Percentiles rank a stretch among this genome's conserved stretches.
Evolutionary conservation across 371 early-diverging fungal genomes (phyloP).

Genomic region (Mucor indicus): DNA sequence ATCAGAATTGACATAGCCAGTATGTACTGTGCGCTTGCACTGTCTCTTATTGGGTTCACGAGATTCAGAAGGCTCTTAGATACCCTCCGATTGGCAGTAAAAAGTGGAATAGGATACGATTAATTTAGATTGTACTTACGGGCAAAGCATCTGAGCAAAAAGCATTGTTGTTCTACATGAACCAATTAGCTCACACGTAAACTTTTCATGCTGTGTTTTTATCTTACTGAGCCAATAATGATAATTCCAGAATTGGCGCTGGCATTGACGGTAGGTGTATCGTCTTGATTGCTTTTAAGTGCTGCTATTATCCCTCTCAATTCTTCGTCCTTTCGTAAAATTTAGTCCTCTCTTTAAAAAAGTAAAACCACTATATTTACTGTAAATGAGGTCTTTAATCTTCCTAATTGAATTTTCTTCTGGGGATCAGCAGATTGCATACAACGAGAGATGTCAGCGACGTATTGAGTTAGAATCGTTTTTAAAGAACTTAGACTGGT

Average conservation of each 20-base stretch:
- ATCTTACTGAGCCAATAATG: conserved; percentile 7
- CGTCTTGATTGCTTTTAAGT: conserved; percentile 7
- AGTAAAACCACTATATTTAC: conserved; percentile 1
- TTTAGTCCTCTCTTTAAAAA: conserved; percentile 3
- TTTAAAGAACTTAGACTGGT: conserved; percentile 1
- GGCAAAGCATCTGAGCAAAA: conserved; percentile 4
- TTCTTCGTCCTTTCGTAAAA: conserved; percentile 5
- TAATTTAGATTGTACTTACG: conserved; percentile 6
- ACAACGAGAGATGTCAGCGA: conserved; percentile 1
- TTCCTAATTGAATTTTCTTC: conserved; percentile 1
- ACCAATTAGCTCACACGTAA: conserved; percentile 7
- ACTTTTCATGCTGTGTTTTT: conserved; percentile 8
- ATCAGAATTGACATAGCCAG: conserved; percentile 1
- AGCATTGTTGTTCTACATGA: conserved; percentile 5
- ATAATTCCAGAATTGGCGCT: conserved; percentile 1
- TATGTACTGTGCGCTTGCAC: not conserved
- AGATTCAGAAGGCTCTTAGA: conserved; percentile 1
- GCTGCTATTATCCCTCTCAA: conserved; percentile 5
- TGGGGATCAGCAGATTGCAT: not conserved
- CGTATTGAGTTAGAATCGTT: not conserved
- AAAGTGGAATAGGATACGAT: conserved; percentile 5
- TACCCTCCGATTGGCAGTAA: conserved; percentile 4
- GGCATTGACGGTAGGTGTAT: conserved; percentile 6
- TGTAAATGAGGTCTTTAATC: conserved; percentile 3
- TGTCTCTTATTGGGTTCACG: conserved; percentile 5